Evolutionary conservation across 208 protist species (phyloP).

Genomic region (Trypanosomatidae sp.): DNA sequence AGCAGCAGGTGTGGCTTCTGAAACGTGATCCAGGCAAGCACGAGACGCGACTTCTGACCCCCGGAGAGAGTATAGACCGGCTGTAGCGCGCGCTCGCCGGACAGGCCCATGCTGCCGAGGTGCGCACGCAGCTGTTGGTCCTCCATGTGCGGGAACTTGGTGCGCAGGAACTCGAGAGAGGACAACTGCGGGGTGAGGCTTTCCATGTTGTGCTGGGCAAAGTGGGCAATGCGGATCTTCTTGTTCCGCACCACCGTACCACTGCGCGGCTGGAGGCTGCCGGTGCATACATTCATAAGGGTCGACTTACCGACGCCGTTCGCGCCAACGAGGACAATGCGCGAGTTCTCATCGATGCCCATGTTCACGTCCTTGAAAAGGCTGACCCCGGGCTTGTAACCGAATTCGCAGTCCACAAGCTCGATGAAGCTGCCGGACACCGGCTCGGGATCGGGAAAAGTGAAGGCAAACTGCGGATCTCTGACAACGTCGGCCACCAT

Average conservation of each 20-base stretch:
- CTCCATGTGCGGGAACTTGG: conserved; percentile 84
- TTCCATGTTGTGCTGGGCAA: conserved; percentile 95
- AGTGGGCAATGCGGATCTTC: conserved; percentile 89
- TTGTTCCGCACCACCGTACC: conserved; percentile 86
- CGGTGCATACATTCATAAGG: conserved; percentile 92
- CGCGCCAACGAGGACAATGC: conserved; percentile 90
- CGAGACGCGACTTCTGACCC: conserved; percentile 95
- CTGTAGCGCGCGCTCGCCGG: conserved; percentile 82
- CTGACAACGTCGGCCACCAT: conserved; percentile 80
- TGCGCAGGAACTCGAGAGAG: conserved; percentile 87
- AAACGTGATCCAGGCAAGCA: conserved; percentile 93
- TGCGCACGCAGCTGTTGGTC: conserved; percentile 87
- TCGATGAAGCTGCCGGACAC: conserved; percentile 80
- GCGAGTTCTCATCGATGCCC: conserved; percentile 82
- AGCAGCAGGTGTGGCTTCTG: conserved; percentile 94
- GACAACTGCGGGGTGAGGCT: conserved; percentile 89
- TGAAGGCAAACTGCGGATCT: conserved; percentile 92
- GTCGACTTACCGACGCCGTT: conserved; percentile 96
- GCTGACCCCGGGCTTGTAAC: conserved; percentile 79
- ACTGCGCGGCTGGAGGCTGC: conserved; percentile 75
- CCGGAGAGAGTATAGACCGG: conserved; percentile 94
- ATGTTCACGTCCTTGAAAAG: conserved; percentile 94
- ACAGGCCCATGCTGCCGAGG: conserved; percentile 93
- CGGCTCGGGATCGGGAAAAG: conserved; percentile 88
- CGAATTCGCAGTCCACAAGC: conserved; percentile 92